phyloP scores from a whole-genome alignment of 345 rosid species.

The Rhizophora mangle region DNA sequence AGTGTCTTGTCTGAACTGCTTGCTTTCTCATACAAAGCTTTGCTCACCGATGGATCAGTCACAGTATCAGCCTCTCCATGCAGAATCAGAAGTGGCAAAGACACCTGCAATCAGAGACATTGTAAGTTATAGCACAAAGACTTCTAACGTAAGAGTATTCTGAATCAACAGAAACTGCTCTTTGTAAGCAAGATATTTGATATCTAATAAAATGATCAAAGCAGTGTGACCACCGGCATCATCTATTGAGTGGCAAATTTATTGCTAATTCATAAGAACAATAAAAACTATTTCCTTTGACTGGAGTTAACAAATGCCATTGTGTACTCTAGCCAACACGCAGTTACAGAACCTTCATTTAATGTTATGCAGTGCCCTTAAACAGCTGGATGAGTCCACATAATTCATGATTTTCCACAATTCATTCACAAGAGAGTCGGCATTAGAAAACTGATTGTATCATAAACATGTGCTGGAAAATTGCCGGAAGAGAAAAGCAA shows the following conservation, averaged over 20 bases:
- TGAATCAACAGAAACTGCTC: neutral
- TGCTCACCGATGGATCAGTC: constrained; percentile 92
- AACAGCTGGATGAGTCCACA: neutral
- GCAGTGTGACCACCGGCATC: constrained; percentile 67
- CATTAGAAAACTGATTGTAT: neutral
- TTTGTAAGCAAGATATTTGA: neutral
- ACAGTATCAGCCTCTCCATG: constrained; percentile 84
- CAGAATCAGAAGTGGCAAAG: constrained; percentile 70
- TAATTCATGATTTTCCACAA: neutral
- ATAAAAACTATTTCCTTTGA: no score
- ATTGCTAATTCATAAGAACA: no score
- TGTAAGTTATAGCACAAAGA: neutral
- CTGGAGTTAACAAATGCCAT: no score
- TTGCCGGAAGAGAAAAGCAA: no score
- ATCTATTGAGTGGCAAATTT: no score
- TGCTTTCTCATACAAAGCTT: constrained; percentile 72
- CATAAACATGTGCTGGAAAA: no score
- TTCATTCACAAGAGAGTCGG: neutral
- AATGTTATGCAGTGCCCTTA: neutral
- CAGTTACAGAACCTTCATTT: neutral
- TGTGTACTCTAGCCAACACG: no score
- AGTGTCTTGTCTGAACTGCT: constrained; percentile 71
- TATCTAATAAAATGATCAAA: constrained; percentile 31
- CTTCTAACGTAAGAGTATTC: neutral
- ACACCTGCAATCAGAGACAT: constrained; percentile 44